Evolutionary conservation across 2,329 filamentous ascomycete genomes (phyloP).

Genomic region (Exophiala dermatitidis): DNA sequence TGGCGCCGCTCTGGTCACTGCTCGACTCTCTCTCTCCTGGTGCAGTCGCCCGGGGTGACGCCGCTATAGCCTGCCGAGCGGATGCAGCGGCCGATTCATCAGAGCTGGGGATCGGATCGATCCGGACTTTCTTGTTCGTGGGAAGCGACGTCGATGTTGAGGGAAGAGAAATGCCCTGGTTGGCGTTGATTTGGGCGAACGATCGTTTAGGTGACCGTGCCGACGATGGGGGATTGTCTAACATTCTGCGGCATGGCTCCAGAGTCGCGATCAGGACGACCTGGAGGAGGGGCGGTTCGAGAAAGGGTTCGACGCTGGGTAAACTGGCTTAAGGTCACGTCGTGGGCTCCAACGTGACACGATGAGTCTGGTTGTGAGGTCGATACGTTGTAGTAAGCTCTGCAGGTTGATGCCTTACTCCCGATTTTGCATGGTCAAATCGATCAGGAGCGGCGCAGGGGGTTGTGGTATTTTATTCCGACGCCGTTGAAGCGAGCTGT

Average conservation of each 20-base stretch:
- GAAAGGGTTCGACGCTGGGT: not conserved
- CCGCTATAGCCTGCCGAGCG: not conserved
- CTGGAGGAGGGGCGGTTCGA: not conserved
- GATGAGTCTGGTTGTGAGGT: not conserved
- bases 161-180: conserved; percentile 13
- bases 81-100: conserved; percentile 1
- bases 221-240: conserved; percentile 1
- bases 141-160: conserved; percentile 18
- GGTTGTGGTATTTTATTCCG: not conserved
- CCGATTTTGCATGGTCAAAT: not conserved
- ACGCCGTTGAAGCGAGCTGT: not conserved
- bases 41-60: not conserved
- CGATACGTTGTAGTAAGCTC: not conserved
- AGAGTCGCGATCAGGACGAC: not conserved
- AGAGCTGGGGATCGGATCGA: not conserved
- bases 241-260: conserved; percentile 22
- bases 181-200: conserved; percentile 8
- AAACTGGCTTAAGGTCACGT: not conserved
- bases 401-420: not conserved
- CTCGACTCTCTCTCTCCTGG: conserved; percentile 16
- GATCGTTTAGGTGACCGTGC: conserved; percentile 16
- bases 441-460: not conserved
- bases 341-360: too few relatives aligned
- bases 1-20: conserved; percentile 23
- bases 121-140: conserved; percentile 17